Evolutionary conservation across 139 green algal genomes (phyloP), one percentile per base, ranked within the genome.

Genomic region (Klebsormidium nitens): DNA sequence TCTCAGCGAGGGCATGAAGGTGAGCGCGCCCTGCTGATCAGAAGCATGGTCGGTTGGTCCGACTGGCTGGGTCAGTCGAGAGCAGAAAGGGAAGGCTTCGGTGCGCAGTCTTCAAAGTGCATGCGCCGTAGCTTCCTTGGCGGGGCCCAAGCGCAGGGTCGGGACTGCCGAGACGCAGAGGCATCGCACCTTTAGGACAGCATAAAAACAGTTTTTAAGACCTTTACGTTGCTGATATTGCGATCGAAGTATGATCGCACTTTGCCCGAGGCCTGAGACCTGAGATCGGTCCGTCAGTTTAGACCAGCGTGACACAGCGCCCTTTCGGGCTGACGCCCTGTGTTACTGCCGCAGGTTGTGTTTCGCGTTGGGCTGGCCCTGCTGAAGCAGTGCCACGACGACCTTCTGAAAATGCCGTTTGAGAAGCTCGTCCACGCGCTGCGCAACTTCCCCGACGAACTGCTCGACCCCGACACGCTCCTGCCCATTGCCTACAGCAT

Each of bases 1-100:
- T 49, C 58, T 95, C 61, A 74, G 86, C 19, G 88, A 94, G 79
- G 88, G n/a, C n/a, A n/a, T n/a, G n/a, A n/a, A n/a, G n/a, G n/a
- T n/a, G n/a, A n/a, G n/a, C n/a, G n/a, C n/a, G n/a, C n/a, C n/a
- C n/a, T n/a, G n/a, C n/a, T n/a, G n/a, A n/a, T n/a, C n/a, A n/a
- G n/a, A n/a, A n/a, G n/a, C n/a, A n/a, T n/a, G n/a, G n/a, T n/a
- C n/a, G n/a, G n/a, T n/a, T n/a, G n/a, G n/a, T n/a, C n/a, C n/a
- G n/a, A n/a, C n/a, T n/a, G n/a, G n/a, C n/a, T n/a, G n/a, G n/a
- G n/a, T n/a, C n/a, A n/a, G n/a, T n/a, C n/a, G n/a, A n/a, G n/a
- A n/a, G n/a, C n/a, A n/a, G n/a, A n/a, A n/a, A n/a, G n/a, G n/a
- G n/a, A n/a, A n/a, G n/a, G n/a, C n/a, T n/a, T n/a, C n/a, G n/a